These are phyloP conservation scores for Thinopyrum elongatum DNA, from an alignment of 176 grass and related monocot species.

Conservation along the genomic window DNA sequence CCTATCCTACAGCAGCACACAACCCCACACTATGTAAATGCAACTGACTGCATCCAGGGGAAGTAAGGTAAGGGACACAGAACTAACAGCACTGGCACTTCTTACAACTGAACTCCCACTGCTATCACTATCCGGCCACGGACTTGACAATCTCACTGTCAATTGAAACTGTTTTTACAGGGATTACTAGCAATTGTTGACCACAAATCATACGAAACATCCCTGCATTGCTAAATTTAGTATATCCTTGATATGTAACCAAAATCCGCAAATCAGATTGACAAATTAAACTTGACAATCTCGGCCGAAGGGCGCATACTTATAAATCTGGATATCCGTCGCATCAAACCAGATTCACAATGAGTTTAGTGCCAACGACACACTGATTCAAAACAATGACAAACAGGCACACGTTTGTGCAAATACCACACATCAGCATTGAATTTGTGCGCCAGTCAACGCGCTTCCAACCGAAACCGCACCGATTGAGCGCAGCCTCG, in stretches of 20 bases:
- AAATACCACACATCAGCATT: not conserved
- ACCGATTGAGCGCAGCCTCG: not conserved
- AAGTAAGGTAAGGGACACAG: not conserved
- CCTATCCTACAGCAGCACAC: not conserved
- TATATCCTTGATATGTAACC: not conserved
- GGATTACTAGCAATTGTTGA: not conserved
- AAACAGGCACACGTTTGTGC: not conserved
- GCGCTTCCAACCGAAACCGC: not conserved
- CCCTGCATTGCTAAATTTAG: not conserved
- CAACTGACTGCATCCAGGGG: not conserved
- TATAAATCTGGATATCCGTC: not conserved
- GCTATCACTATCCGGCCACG: not conserved
- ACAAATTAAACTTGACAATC: not conserved
- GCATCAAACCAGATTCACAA: not conserved
- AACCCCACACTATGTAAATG: not conserved
- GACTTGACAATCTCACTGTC: not conserved
- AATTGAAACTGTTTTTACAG: not conserved
- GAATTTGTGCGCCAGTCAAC: not conserved
- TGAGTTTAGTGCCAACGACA: not conserved
- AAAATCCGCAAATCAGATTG: not conserved
- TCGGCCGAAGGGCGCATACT: not conserved
- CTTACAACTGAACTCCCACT: not conserved
- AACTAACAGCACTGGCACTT: not conserved
- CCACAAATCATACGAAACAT: not conserved
- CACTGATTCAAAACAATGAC: not conserved